These are phyloP conservation scores for Pseudozyma thailandica DNA, from an alignment of 1,284 basidiomycete species.

Conservation along the genomic window DNA sequence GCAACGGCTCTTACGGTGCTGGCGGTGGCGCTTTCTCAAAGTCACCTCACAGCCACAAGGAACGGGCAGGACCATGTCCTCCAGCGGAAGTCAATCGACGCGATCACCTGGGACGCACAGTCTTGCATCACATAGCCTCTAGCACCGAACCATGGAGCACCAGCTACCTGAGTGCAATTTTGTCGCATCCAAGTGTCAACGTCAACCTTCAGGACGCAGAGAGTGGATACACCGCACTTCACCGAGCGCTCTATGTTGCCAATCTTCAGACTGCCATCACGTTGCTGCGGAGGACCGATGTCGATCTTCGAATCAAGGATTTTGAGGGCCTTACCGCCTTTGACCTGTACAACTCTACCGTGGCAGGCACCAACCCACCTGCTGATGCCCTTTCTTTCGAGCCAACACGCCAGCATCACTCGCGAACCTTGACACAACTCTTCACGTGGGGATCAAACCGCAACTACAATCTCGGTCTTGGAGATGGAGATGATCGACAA, in stretches of 20 bases:
- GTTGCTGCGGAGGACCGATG: constrained; percentile 79
- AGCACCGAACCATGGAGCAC: constrained; percentile 74
- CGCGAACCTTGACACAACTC: constrained; percentile 71
- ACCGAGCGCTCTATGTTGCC: constrained; percentile 87
- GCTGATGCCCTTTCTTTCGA: constrained; percentile 36
- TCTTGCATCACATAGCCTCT: constrained; percentile 83
- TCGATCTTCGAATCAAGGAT: constrained; percentile 82
- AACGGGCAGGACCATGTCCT: constrained; percentile 53
- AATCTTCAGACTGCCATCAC: constrained; percentile 83
- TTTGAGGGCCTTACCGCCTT: constrained; percentile 90
- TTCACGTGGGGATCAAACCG: constrained; percentile 92
- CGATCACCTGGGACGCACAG: constrained; percentile 80
- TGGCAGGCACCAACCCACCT: constrained; percentile 59
- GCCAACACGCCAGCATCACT: constrained; percentile 19
- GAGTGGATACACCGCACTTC: constrained; percentile 84
- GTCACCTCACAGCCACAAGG: constrained; percentile 43
- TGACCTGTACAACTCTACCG: constrained; percentile 82
- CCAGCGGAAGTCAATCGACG: constrained; percentile 77
- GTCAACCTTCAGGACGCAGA: constrained; percentile 80
- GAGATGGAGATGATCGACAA: constrained; percentile 80
- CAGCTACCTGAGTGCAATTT: constrained; percentile 83
- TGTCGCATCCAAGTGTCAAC: constrained; percentile 80
- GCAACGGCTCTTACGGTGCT: constrained; percentile 15
- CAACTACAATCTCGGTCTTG: constrained; percentile 76
- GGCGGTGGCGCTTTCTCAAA: constrained; percentile 27